Evolutionary conservation across 1,284 basidiomycete genomes (phyloP).

Genomic region (Porodaedalea pini): DNA sequence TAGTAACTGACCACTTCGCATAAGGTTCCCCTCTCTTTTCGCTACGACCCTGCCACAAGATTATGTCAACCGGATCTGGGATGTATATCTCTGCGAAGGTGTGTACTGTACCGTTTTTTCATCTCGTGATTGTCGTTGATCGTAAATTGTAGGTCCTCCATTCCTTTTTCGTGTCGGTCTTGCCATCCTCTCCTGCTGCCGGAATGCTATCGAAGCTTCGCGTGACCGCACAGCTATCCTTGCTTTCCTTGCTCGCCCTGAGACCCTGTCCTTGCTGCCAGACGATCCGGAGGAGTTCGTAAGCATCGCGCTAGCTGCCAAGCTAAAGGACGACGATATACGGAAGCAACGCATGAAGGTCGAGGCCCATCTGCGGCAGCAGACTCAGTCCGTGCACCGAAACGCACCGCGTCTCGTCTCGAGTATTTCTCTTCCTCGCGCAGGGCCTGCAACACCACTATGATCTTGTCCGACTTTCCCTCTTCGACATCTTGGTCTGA

Average conservation of each 20-base stretch:
- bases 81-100: conserved; percentile 88
- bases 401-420: conserved; percentile 12
- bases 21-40: conserved; percentile 72
- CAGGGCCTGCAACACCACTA: neutral
- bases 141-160: conserved; percentile 55
- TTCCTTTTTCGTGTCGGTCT: conserved; percentile 81
- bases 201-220: conserved; percentile 54
- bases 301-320: conserved; percentile 57
- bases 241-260: conserved; percentile 50
- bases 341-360: conserved; percentile 72
- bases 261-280: conserved; percentile 46
- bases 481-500: neutral
- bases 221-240: conserved; percentile 49
- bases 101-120: conserved; percentile 16
- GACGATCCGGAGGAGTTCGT: conserved; percentile 60
- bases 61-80: conserved; percentile 79
- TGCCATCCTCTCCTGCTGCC: conserved; percentile 65
- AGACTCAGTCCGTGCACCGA: conserved; percentile 38
- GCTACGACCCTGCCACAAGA: conserved; percentile 75
- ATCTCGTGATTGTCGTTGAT: neutral
- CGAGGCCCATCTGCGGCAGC: conserved; percentile 60
- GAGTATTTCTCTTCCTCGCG: conserved; percentile 16
- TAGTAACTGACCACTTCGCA: neutral
- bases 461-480: neutral
- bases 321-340: conserved; percentile 80